Evolutionary conservation across 148 eudicot genomes (phyloP).

Genomic region (Persicaria tinctoria): DNA sequence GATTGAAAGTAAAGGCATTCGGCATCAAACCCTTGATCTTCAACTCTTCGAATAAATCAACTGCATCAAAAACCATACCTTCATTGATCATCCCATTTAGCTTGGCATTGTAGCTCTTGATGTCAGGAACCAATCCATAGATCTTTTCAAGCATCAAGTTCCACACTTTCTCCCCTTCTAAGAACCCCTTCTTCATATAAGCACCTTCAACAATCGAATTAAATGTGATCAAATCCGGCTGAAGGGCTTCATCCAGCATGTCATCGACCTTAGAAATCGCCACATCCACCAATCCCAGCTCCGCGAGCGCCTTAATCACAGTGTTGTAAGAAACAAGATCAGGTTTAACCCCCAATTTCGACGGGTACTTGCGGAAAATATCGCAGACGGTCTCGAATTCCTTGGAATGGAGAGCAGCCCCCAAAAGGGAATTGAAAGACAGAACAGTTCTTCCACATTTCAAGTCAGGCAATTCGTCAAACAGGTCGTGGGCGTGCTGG

Average conservation of each 20-base stretch:
- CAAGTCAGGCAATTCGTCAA: conserved; percentile 58
- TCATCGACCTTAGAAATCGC: conserved; percentile 15
- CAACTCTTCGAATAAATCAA: conserved; percentile 23
- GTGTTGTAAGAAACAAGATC: conserved; percentile 49
- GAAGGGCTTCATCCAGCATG: conserved; percentile 28
- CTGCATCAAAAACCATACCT: conserved; percentile 13
- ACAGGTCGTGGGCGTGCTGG: conserved; percentile 49
- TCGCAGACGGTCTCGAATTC: conserved; percentile 31
- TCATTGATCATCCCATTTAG: conserved; percentile 18
- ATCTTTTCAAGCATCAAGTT: conserved; percentile 13
- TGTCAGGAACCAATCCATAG: conserved; percentile 25
- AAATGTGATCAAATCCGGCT: conserved; percentile 25
- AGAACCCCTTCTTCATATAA: conserved; percentile 21
- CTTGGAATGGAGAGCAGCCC: conserved; percentile 42
- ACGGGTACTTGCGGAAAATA: conserved; percentile 34
- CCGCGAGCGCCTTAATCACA: conserved; percentile 32
- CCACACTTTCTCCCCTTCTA: conserved; percentile 31
- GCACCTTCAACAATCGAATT: conserved; percentile 18
- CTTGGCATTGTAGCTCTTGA: conserved; percentile 21
- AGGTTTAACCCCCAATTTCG: conserved; percentile 28
- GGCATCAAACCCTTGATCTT: conserved; percentile 19
- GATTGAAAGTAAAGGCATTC: conserved; percentile 21
- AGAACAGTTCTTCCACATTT: conserved; percentile 34
- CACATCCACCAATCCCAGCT: conserved; percentile 29
- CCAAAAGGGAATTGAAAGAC: conserved; percentile 60